Evolutionary conservation across 2,329 filamentous ascomycete species (phyloP).

Genomic region (Malbranchea cinnamomea): DNA sequence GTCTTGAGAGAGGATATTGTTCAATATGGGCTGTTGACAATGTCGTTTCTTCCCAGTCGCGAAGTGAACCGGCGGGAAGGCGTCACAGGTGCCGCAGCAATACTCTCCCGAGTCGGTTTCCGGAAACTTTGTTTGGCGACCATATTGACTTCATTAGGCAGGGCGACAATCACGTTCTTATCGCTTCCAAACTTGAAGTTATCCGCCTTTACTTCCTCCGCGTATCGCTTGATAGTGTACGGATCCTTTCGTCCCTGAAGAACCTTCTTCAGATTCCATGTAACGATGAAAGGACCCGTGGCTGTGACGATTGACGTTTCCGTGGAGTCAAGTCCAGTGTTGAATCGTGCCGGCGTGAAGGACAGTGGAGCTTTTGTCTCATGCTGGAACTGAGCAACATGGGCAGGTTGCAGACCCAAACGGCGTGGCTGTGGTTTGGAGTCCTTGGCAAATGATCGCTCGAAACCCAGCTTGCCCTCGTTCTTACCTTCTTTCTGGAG

Average conservation of each 20-base stretch:
- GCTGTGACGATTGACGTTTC: slow-evolving; percentile 96
- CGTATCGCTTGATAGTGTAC: slow-evolving; percentile 93
- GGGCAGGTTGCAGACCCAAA: slow-evolving; percentile 72
- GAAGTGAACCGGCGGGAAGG: slow-evolving; percentile 34
- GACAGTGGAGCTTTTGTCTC: slow-evolving; percentile 76
- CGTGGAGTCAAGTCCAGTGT: slow-evolving; percentile 62
- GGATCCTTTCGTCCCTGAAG: slow-evolving; percentile 66
- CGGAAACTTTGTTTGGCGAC: slow-evolving; percentile 73
- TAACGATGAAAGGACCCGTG: slow-evolving; percentile 90
- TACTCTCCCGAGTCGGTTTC: slow-evolving; percentile 83
- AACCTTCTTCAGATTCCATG: slow-evolving; percentile 90
- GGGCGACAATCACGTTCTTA: slow-evolving; percentile 93
- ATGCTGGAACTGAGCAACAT: slow-evolving; percentile 94
- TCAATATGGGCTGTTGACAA: slow-evolving; percentile 60
- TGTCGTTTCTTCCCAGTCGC: slow-evolving; percentile 54
- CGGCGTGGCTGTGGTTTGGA: slow-evolving; percentile 85
- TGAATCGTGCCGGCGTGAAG: slow-evolving; percentile 89
- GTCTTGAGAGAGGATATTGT: no score
- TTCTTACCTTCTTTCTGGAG: slow-evolving; percentile 89
- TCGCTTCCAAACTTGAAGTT: slow-evolving; percentile 97
- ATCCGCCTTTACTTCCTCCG: slow-evolving; percentile 90
- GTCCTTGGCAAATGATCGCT: slow-evolving; percentile 83
- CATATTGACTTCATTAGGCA: slow-evolving; percentile 98
- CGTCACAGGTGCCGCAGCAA: slow-evolving; percentile 46
- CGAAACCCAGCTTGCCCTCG: slow-evolving; percentile 94